phyloP scores from a whole-genome alignment of 768 basidiomycete genomes.

The Trametopsis cervina region DNA sequence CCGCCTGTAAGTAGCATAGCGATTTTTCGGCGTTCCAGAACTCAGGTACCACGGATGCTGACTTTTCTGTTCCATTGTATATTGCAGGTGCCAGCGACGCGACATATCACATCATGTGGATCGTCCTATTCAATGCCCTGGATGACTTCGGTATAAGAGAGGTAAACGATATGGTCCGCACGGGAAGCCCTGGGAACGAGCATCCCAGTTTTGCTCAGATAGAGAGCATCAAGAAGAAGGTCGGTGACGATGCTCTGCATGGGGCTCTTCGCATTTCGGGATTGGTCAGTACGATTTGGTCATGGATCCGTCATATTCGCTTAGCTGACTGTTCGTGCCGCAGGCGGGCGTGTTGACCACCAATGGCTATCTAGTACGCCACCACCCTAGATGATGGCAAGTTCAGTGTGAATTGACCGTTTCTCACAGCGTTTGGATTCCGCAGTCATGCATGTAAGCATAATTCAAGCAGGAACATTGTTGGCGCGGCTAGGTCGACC shows the following conservation, averaged over 20 bases:
- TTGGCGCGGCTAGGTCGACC: slow-evolving; percentile 78
- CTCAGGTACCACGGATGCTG: no score
- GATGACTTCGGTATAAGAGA: slow-evolving; percentile 84
- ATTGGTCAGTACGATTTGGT: slow-evolving; percentile 43
- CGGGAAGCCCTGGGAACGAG: slow-evolving; percentile 28
- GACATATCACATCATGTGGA: slow-evolving; percentile 91
- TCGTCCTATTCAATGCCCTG: slow-evolving; percentile 72
- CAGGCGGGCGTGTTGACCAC: slow-evolving; percentile 78
- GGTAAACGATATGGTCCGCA: slow-evolving; percentile 41
- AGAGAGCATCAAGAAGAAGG: slow-evolving; percentile 58
- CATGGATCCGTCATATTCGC: slow-evolving; percentile 1
- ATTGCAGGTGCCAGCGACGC: slow-evolving; percentile 75
- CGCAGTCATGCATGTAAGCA: slow-evolving; percentile 83
- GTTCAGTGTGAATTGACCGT: not conserved
- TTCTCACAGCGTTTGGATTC: slow-evolving; percentile 62
- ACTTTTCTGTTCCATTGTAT: no score
- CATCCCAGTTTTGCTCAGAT: slow-evolving; percentile 42
- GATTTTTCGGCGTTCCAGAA: not conserved
- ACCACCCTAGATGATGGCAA: not conserved
- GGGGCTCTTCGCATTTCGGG: slow-evolving; percentile 85
- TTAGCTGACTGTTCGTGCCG: not conserved
- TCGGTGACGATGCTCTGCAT: slow-evolving; percentile 77
- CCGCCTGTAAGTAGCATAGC: slow-evolving; percentile 50
- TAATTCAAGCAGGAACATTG: slow-evolving; percentile 76
- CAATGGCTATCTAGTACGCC: slow-evolving; percentile 77